Conservation (phyloP, 148 eudicot species). For the Rhododendron williamsianum region DNA sequence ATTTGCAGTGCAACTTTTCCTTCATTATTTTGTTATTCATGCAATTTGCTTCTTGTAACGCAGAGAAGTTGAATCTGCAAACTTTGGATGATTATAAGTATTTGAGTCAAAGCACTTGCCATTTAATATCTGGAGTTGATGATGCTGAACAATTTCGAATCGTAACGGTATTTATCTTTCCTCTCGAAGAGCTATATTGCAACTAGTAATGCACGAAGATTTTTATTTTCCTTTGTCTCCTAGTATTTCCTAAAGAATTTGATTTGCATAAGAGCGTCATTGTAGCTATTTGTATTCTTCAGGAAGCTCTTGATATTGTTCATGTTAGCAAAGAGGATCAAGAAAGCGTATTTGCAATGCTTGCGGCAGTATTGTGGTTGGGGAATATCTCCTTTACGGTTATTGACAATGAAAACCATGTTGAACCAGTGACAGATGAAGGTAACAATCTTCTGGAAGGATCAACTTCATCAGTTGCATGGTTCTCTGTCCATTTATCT, state of each 20-base stretch:
- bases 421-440: conserved; percentile 73
- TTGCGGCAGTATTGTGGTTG: conserved; percentile 86
- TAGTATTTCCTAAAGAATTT: background rate
- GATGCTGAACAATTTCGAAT: conserved; percentile 81
- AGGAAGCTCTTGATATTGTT: conserved; percentile 95
- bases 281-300: conserved; percentile 12
- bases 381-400: conserved; percentile 71
- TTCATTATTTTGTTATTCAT: background rate
- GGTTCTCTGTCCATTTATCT: background rate
- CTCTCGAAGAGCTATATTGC: background rate
- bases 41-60: background rate
- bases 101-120: conserved; percentile 75
- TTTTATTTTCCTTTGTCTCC: background rate
- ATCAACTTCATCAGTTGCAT: background rate
- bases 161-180: conserved; percentile 48
- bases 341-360: conserved; percentile 80
- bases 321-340: conserved; percentile 88
- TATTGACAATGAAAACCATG: conserved; percentile 84
- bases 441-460: conserved; percentile 26
- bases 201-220: background rate
- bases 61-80: conserved; percentile 81
- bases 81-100: conserved; percentile 64
- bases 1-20: background rate
- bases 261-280: background rate
- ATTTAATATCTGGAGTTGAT: conserved; percentile 73